Percentiles rank a stretch among this genome's conserved stretches.
These are phyloP conservation scores for Gossypium raimondii DNA, from an alignment of 345 rosid species.

Conservation along the genomic window DNA sequence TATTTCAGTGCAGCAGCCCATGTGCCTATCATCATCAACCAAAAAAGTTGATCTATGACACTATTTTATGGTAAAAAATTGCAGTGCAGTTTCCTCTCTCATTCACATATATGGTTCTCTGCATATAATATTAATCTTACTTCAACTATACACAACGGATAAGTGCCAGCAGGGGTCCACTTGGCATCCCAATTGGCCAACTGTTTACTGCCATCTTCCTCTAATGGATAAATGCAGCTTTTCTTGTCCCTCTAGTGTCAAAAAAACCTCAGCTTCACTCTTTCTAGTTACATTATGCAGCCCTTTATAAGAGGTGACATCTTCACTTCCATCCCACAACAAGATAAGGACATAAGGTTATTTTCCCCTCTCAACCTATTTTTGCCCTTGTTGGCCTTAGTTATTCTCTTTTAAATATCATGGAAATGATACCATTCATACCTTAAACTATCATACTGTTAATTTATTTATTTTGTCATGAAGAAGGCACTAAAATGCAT, in stretches of 20 bases:
- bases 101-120: not conserved
- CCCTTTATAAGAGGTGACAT: too few relatives aligned
- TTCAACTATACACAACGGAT: slow-evolving; percentile 31
- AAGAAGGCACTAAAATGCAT: not conserved
- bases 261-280: not conserved
- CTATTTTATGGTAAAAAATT: not conserved
- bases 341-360: slow-evolving; percentile 4
- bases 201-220: slow-evolving; percentile 10
- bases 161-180: slow-evolving; percentile 50
- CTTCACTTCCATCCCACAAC: not conserved
- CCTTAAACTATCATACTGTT: not conserved
- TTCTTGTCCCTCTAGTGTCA: slow-evolving; percentile 19
- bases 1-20: slow-evolving; percentile 9
- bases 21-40: not conserved
- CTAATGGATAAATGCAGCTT: slow-evolving; percentile 24
- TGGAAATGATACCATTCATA: not conserved
- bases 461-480: not conserved
- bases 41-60: not conserved
- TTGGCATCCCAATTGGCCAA: slow-evolving; percentile 32
- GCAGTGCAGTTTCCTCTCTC: not conserved
- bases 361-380: not conserved
- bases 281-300: not conserved
- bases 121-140: not conserved
- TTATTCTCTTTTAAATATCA: not conserved
- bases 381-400: not conserved